Base-by-base conservation (phyloP, 2,329 filamentous ascomycete genomes). In the Talaromyces sp. region DNA sequence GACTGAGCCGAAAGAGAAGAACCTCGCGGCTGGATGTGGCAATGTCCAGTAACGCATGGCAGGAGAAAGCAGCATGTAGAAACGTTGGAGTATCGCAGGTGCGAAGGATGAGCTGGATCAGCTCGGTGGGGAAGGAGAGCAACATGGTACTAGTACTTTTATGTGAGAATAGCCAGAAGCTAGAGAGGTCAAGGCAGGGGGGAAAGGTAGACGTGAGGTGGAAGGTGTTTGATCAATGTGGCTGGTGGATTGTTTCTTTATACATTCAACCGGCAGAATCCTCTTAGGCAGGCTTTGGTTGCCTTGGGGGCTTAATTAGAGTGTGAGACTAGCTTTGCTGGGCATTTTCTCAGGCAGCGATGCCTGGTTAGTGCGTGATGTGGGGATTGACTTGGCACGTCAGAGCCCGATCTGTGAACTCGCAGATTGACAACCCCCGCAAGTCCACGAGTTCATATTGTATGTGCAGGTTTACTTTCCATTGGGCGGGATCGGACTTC, bases 81-180 rank as follows among this genome's bases (percentile, higher is more conserved):
- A 71, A 77, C 22, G 65, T 63, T 17, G 70, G 58, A 6, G 71
- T 70, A 3, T 65, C 68, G 45, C 65, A 67, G 37, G 65, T 56
- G 32, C 64, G 57, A 22, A 77, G 58, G 40, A 77, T 58, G 30
- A 70, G 66, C 52, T 73, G 69, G 20, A 77, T 64, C 30, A 77
- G 58, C 60, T 77, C 73, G 20, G 64, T 52, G 7, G 75, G 74
- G n/a, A 77, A 64, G 30, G 66, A 45, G 13, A 71, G 60, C 14
- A 75, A 53, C 69, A 70, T 69, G 45, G 30, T 51, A 1, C 11
- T 13, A 29, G 11, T 47, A 17, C 14, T 29, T n/a, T n/a, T n/a
- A n/a, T n/a, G n/a, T n/a, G n/a, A n/a, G n/a, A n/a, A n/a, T n/a
- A n/a, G n/a, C n/a, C n/a, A n/a, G n/a, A n/a, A n/a, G n/a, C n/a